These are phyloP conservation scores for Epicoccum sorghinum DNA, from an alignment of 2,329 filamentous ascomycete species.

Conservation along the genomic window DNA sequence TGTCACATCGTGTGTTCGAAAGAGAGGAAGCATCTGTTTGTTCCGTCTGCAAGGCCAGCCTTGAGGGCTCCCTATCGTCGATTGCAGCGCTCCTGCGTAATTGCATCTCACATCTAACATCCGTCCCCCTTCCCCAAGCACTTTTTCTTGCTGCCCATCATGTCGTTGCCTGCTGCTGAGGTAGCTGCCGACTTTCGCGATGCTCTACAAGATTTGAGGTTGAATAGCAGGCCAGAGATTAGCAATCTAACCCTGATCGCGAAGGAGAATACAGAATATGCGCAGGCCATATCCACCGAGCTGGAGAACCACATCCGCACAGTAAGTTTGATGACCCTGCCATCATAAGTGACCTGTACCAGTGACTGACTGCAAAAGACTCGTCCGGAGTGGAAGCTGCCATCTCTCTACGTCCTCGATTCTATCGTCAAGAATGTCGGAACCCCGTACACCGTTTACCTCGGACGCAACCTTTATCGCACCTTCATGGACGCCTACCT, in stretches of 20 bases:
- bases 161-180: slow-evolving; percentile 76
- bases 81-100: slow-evolving; percentile 31
- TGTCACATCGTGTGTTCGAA: slow-evolving; percentile 49
- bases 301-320: slow-evolving; percentile 92
- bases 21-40: slow-evolving; percentile 50
- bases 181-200: slow-evolving; percentile 95
- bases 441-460: slow-evolving; percentile 94
- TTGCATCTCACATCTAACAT: slow-evolving; percentile 34
- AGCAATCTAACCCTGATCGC: slow-evolving; percentile 97
- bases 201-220: slow-evolving; percentile 87
- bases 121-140: slow-evolving; percentile 24
- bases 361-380: slow-evolving; percentile 63
- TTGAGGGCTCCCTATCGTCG: slow-evolving; percentile 32
- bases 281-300: slow-evolving; percentile 87
- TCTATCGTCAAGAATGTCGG: slow-evolving; percentile 99
- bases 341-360: neutral
- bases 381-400: slow-evolving; percentile 85
- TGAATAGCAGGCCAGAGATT: slow-evolving; percentile 93
- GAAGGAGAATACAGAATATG: slow-evolving; percentile 95
- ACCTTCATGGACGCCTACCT: slow-evolving; percentile 98
- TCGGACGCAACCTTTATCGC: slow-evolving; percentile 87
- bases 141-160: slow-evolving; percentile 54
- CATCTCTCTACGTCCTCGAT: slow-evolving; percentile 96
- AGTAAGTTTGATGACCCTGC: slow-evolving; percentile 65
- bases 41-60: slow-evolving; percentile 41